Percentiles rank a stretch among this genome's conserved stretches.
phyloP scores from a whole-genome alignment of 306 rosid species.

The Adenanthera pavonina region DNA sequence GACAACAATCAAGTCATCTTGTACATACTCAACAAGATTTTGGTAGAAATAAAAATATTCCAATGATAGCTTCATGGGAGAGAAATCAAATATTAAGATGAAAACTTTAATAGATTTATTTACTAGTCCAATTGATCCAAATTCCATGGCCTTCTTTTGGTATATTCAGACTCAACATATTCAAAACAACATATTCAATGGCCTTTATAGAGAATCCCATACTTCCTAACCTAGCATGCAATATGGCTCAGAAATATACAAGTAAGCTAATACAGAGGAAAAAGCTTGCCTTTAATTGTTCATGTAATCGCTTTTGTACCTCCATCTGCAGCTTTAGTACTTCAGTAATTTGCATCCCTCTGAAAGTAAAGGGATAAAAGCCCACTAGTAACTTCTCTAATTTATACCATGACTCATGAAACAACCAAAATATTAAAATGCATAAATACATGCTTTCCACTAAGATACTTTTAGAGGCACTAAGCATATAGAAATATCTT shows the following conservation, averaged over 20 bases:
- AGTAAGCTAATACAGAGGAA: slow-evolving; percentile 8
- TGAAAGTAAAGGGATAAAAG: slow-evolving; percentile 45
- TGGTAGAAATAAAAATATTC: no score
- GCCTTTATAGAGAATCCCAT: no score
- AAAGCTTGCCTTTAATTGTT: slow-evolving; percentile 88
- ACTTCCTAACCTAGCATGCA: background rate
- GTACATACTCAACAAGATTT: no score
- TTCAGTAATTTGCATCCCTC: slow-evolving; percentile 97
- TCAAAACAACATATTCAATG: no score
- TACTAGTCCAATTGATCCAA: no score
- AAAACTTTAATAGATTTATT: no score
- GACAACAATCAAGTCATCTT: no score
- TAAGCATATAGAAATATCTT: background rate
- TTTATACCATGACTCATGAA: slow-evolving; percentile 18
- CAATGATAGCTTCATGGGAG: no score
- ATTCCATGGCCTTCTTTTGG: no score
- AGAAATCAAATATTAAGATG: no score
- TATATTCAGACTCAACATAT: no score
- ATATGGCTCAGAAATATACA: slow-evolving; percentile 10
- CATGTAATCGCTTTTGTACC: slow-evolving; percentile 96
- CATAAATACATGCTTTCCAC: slow-evolving; percentile 4
- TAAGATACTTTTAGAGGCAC: slow-evolving; percentile 3
- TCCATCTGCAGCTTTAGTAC: slow-evolving; percentile 36
- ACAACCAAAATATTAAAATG: slow-evolving; percentile 21
- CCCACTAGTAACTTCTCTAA: slow-evolving; percentile 4